Conservation (phyloP, 106 monocot genomes). For the Acorus gramineus region DNA sequence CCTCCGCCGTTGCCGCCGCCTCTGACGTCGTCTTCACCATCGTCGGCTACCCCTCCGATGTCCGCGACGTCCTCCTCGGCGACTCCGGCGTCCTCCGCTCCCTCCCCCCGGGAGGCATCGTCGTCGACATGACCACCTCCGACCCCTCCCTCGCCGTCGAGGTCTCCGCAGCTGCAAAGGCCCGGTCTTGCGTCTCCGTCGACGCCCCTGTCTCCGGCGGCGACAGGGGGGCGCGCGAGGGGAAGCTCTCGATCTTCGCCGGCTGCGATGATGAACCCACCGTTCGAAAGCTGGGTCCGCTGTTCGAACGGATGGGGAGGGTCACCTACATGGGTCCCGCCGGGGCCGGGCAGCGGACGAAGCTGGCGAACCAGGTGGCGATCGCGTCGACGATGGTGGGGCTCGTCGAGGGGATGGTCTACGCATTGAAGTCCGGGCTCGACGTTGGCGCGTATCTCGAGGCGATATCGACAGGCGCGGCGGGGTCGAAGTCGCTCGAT, state of each 20-base stretch:
- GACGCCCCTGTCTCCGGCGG: constrained; percentile 96
- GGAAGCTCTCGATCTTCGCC: constrained; percentile 68
- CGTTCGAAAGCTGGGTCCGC: constrained; percentile 33
- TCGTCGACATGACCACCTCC: constrained; percentile 91
- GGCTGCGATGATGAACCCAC: constrained; percentile 56
- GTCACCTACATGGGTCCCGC: constrained; percentile 86
- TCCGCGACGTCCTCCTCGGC: constrained; percentile 45
- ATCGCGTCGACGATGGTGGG: constrained; percentile 90
- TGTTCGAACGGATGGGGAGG: constrained; percentile 57
- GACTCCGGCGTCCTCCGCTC: constrained; percentile 35
- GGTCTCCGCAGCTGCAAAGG: constrained; percentile 29
- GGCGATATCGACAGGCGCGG: constrained; percentile 75
- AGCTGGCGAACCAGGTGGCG: constrained; percentile 87
- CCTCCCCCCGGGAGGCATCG: constrained; percentile 38
- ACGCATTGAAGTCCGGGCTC: constrained; percentile 69
- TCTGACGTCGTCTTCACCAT: constrained; percentile 83
- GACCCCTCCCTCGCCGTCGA: constrained; percentile 81
- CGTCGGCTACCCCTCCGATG: constrained; percentile 79
- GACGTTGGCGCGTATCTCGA: constrained; percentile 66
- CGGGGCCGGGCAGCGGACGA: constrained; percentile 70
- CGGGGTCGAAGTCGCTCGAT: constrained; percentile 73
- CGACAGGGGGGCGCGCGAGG: constrained; percentile 67
- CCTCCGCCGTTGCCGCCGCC: constrained; percentile 39
- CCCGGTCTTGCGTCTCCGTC: constrained; percentile 28
- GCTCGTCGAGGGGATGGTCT: constrained; percentile 85